Evolutionary conservation across 306 rosid genomes (phyloP).

Genomic region (Citrullus amarus): DNA sequence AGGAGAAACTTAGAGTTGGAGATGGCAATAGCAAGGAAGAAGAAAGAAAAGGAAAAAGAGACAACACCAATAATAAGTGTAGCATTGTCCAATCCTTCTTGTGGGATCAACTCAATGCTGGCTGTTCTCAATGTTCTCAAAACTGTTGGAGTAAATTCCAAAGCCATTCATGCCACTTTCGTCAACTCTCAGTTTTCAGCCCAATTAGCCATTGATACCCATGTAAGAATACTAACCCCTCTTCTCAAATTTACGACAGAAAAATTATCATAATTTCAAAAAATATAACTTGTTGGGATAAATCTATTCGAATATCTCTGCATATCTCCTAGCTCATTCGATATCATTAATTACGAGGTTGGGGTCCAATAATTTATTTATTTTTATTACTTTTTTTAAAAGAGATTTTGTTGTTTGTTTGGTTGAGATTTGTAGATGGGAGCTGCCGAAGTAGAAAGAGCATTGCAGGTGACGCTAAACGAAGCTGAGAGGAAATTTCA

Average conservation of each 20-base stretch:
- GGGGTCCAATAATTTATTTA: too few species aligned
- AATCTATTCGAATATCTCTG: too few species aligned
- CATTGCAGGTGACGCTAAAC: not conserved
- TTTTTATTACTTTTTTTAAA: too few species aligned
- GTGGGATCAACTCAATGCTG: conserved; percentile 42
- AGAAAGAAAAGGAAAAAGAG: not conserved
- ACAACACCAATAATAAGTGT: conserved; percentile 14
- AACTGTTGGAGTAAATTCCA: conserved; percentile 23
- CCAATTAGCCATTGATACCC: conserved; percentile 21
- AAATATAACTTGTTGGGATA: too few species aligned
- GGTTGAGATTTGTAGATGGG: not conserved
- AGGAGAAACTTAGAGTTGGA: conserved; percentile 27
- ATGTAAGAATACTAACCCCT: conserved; percentile 10
- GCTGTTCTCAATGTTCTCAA: conserved; percentile 41
- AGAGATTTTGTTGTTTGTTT: too few species aligned
- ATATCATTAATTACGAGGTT: too few species aligned
- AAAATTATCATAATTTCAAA: too few species aligned
- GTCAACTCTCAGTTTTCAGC: conserved; percentile 29
- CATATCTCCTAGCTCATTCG: too few species aligned
- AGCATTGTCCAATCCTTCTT: conserved; percentile 25
- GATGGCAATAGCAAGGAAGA: not conserved
- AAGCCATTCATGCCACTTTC: conserved; percentile 33
- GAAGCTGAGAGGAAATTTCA: not conserved
- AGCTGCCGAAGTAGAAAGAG: conserved; percentile 7
- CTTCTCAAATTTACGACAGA: too few species aligned